Percentiles rank a stretch among this genome's conserved stretches.
These are phyloP conservation scores for Phylloporus scabripes DNA, from an alignment of 768 basidiomycete genomes.

Conservation along the genomic window DNA sequence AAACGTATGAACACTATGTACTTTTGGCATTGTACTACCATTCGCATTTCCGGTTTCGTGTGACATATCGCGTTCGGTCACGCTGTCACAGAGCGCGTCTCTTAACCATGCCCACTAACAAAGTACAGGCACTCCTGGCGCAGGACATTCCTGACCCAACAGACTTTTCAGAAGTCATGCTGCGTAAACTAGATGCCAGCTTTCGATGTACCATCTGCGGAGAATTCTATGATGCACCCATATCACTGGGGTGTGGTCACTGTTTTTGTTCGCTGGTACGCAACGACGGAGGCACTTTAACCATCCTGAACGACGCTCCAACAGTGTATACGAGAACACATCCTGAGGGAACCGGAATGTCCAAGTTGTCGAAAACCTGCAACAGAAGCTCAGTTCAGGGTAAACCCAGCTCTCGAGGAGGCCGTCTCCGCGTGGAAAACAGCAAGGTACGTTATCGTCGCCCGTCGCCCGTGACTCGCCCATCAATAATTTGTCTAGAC, in stretches of 20 bases:
- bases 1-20: conserved; percentile 25
- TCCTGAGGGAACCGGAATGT: conserved; percentile 60
- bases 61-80: conserved; percentile 24
- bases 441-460: conserved; percentile 47
- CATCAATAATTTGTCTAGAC: conserved; percentile 26
- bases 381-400: conserved; percentile 58
- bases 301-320: conserved; percentile 3
- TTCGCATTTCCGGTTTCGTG: conserved; percentile 9
- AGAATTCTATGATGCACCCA: conserved; percentile 67
- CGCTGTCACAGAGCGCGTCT: conserved; percentile 16
- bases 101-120: conserved; percentile 24
- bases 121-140: conserved; percentile 26
- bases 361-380: conserved; percentile 60
- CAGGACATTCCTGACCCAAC: conserved; percentile 54
- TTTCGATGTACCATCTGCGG: conserved; percentile 74
- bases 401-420: conserved; percentile 67
- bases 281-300: neutral
- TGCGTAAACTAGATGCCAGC: conserved; percentile 57
- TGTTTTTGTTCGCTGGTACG: conserved; percentile 75
- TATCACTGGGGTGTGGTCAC: conserved; percentile 71
- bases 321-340: conserved; percentile 65
- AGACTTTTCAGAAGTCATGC: conserved; percentile 61
- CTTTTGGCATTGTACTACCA: conserved; percentile 23
- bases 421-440: conserved; percentile 64
- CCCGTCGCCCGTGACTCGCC: neutral